Conservation (phyloP, 2,329 filamentous ascomycete genomes). For the Microdochium bolleyi region DNA sequence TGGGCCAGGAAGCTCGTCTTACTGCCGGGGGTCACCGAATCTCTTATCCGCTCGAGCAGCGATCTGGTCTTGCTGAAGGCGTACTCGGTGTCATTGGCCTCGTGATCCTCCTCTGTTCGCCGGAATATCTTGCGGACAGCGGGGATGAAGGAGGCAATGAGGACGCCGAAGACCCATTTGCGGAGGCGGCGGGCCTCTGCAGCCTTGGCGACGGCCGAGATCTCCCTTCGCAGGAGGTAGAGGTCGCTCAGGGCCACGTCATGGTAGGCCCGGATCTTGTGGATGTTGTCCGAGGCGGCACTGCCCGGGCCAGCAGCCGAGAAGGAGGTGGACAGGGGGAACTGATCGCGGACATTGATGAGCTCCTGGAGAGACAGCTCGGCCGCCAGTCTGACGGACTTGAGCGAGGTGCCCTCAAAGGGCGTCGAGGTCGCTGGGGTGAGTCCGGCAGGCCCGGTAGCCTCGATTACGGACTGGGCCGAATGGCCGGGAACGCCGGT, state of each 20-base stretch:
- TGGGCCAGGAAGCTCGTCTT: slow-evolving; percentile 32
- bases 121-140: slow-evolving; percentile 43
- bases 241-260: not conserved
- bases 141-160: slow-evolving; percentile 43
- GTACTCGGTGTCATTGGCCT: slow-evolving; percentile 48
- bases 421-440: not conserved
- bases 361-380: not conserved
- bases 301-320: not conserved
- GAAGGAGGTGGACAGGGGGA: not conserved
- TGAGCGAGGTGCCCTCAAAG: not conserved
- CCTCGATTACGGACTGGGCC: not conserved
- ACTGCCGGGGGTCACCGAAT: slow-evolving; percentile 29
- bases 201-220: not conserved
- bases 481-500: not conserved
- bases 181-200: not conserved
- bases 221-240: not conserved
- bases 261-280: not conserved
- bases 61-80: slow-evolving; percentile 43
- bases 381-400: not conserved
- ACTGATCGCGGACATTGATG: not conserved
- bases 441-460: not conserved
- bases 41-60: slow-evolving; percentile 40
- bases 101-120: slow-evolving; percentile 27
- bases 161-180: not conserved
- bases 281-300: not conserved